Evolutionary conservation across 768 basidiomycete species (phyloP), one percentile per base, ranked within the genome.

Genomic region (Mrakia frigida): DNA sequence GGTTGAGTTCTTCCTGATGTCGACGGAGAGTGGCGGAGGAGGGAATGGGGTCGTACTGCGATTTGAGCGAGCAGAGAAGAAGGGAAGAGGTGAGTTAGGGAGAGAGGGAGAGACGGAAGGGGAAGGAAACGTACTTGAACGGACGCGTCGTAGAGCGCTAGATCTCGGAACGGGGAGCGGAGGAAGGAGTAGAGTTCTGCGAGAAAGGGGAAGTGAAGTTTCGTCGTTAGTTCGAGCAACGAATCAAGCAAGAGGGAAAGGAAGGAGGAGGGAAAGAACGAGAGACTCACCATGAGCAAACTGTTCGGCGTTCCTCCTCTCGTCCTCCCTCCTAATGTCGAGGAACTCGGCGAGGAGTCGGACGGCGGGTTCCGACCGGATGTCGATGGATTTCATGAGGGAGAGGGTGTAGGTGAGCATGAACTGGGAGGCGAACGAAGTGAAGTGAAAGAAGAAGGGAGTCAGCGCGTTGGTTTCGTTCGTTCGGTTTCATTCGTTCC

Each of bases 321-420:
- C 76, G 23, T 73, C 61, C 74, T 89, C 86, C 35, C 85, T 85
- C 11, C 89, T 90, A 82, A 92, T 87, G 81, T 98, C 94, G 67
- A 98, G 86, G 84, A 94, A 95, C 80, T 96, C 94, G 21, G 93
- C 87, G 11, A 98, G 86, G 23, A 85, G 80, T 33, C 84, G 91
- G 61, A 98, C 87, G 59, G 94, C 92, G 53, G 90, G 89, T 60
- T 85, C 84, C 18, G 93, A 92, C 60, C 94, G 92, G 75, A 98
- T 91, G 84, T 98, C 94, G 74, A 97, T 89, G 4, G 92, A 87
- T 84, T 93, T 93, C 89, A 98, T 93, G 80, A 98, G 85, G 2
- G 93, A 93, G 71, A 96, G 84, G 28, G 89, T 92, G 84, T 95
- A 92, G 3, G 90, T 91, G 18, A 92, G 94, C 73, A 98, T 86